Evolutionary conservation across 1,139 yeast species (phyloP).

Genomic region (Nakaseomyces bracarensis): DNA sequence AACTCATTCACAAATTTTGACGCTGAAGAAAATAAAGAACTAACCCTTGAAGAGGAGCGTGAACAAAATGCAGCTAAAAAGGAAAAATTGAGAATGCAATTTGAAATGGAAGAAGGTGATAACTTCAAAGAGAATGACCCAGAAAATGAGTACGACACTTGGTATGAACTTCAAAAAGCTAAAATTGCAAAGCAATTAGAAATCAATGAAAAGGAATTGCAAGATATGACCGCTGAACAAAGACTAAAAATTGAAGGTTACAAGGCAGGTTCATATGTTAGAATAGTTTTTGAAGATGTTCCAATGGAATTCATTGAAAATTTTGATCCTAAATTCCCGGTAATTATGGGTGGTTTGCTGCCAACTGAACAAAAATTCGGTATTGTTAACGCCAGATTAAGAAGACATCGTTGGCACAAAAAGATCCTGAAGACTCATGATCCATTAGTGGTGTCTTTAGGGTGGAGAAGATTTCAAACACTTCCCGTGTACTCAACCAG

Average conservation of each 20-base stretch:
- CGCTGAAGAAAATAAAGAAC: constrained; percentile 36
- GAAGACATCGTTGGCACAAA: constrained; percentile 99
- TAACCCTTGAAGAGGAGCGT: constrained; percentile 62
- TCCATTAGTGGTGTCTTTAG: constrained; percentile 85
- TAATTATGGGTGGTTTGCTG: constrained; percentile 82
- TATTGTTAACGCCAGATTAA: constrained; percentile 81
- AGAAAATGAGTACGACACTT: constrained; percentile 75
- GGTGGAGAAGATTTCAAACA: constrained; percentile 98
- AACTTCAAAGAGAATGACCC: constrained; percentile 69
- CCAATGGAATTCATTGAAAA: constrained; percentile 90
- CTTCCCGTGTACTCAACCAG: constrained; percentile 92
- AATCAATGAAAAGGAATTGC: constrained; percentile 75
- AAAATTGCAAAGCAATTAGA: constrained; percentile 95
- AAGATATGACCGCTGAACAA: constrained; percentile 63
- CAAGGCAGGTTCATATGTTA: constrained; percentile 90
- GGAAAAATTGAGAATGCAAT: constrained; percentile 77
- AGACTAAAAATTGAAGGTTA: constrained; percentile 83
- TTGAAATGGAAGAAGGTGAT: constrained; percentile 79
- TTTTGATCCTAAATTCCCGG: constrained; percentile 76
- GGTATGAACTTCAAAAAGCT: constrained; percentile 97
- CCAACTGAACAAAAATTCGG: constrained; percentile 92
- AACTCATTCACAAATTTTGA: constrained; percentile 53
- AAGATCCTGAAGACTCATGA: constrained; percentile 92
- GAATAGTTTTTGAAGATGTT: constrained; percentile 69
- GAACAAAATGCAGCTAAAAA: constrained; percentile 79